Percentiles rank a stretch among this genome's conserved stretches.
phyloP scores from a whole-genome alignment of 805 yeast species.

The Saccharomyces jurei region DNA sequence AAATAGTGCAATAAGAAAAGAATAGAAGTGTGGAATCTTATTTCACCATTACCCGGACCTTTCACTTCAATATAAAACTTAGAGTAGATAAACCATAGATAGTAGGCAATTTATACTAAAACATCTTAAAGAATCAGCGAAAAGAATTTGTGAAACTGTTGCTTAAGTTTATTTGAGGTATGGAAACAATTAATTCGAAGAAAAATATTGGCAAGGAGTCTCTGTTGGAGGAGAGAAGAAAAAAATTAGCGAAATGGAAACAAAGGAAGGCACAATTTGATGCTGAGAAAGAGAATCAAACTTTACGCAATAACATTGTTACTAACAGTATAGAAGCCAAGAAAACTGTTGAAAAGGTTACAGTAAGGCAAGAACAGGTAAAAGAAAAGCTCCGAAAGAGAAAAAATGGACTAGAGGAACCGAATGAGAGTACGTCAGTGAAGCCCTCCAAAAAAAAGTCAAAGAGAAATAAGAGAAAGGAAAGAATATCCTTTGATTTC shows the following conservation, averaged over 20 bases:
- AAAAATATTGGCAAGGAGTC: conserved; percentile 29
- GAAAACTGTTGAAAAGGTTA: background rate
- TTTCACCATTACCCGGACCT: background rate
- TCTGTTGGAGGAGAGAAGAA: conserved; percentile 37
- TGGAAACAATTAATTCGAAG: background rate
- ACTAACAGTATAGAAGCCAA: conserved; percentile 1
- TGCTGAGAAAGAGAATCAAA: conserved; percentile 14
- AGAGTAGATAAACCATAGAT: background rate
- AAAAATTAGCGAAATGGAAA: conserved; percentile 54
- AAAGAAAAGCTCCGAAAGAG: conserved; percentile 21
- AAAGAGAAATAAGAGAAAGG: conserved; percentile 1
- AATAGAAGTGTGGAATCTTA: background rate
- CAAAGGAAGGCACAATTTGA: conserved; percentile 39
- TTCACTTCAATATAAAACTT: no score
- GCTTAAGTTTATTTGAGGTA: background rate
- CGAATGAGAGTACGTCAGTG: background rate
- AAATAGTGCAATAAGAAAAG: background rate
- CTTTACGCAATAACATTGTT: conserved; percentile 2
- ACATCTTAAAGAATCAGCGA: background rate
- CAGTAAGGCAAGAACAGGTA: background rate
- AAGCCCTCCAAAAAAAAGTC: background rate
- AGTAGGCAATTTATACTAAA: background rate
- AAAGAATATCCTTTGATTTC: conserved; percentile 10
- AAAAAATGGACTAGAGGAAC: conserved; percentile 32
- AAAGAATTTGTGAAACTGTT: background rate